These are phyloP conservation scores for Poronia punctata DNA, from an alignment of 495 filamentous ascomycete genomes.

Conservation along the genomic window DNA sequence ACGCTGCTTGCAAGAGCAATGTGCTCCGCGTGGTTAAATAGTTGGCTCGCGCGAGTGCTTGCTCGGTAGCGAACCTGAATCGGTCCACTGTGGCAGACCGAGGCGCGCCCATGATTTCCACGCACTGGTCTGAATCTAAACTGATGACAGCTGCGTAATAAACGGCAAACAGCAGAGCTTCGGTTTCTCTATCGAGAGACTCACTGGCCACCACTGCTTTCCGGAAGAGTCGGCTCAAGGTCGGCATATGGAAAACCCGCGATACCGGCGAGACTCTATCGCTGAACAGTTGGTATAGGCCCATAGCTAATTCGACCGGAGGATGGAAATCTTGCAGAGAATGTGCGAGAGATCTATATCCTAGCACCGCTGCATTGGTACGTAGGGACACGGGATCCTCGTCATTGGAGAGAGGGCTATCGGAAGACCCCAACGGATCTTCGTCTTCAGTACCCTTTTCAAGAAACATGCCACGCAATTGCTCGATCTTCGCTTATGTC, in stretches of 20 bases:
- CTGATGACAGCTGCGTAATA: conserved; percentile 40
- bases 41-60: conserved; percentile 37
- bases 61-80: conserved; percentile 36
- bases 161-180: conserved; percentile 45
- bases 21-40: conserved; percentile 38
- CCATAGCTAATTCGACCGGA: conserved; percentile 25
- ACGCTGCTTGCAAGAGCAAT: conserved; percentile 40
- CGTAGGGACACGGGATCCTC: background rate
- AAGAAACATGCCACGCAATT: conserved; percentile 9
- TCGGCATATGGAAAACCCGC: conserved; percentile 45
- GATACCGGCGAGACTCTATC: conserved; percentile 45
- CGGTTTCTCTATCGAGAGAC: conserved; percentile 28
- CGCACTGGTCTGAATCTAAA: conserved; percentile 29
- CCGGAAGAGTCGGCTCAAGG: conserved; percentile 37
- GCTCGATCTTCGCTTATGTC: conserved; percentile 5
- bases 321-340: conserved; percentile 40
- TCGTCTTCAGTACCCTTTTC: background rate
- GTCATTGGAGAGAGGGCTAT: conserved; percentile 7
- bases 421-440: background rate
- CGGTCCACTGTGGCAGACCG: conserved; percentile 30
- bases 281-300: conserved; percentile 48
- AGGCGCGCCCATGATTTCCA: conserved; percentile 31
- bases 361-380: conserved; percentile 10
- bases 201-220: conserved; percentile 30
- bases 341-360: conserved; percentile 7